These are phyloP conservation scores for Sclerotinia borealis DNA, from an alignment of 2,329 filamentous ascomycete genomes.

Conservation along the genomic window DNA sequence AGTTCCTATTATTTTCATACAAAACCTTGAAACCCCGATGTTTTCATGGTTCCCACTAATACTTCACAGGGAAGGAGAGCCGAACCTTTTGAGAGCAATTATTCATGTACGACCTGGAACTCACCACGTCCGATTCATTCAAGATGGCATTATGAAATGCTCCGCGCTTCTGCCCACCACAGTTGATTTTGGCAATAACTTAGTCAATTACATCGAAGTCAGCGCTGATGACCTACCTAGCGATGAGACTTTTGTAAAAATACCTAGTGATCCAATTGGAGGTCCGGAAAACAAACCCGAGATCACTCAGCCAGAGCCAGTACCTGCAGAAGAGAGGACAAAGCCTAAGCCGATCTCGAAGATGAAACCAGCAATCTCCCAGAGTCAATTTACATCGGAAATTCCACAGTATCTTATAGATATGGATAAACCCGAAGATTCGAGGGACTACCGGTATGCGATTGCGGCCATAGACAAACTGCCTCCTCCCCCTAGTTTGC, in stretches of 20 bases:
- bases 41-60: constrained; percentile 3
- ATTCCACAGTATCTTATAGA: constrained; percentile 84
- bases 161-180: constrained; percentile 84
- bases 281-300: constrained; percentile 10
- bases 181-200: constrained; percentile 94
- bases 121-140: constrained; percentile 93
- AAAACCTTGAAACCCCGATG: not conserved
- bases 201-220: constrained; percentile 98
- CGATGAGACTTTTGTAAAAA: constrained; percentile 21
- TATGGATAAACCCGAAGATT: constrained; percentile 79
- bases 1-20: constrained; percentile 27
- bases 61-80: constrained; percentile 36
- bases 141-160: constrained; percentile 88
- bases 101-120: constrained; percentile 87
- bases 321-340: constrained; percentile 33
- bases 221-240: constrained; percentile 62
- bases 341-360: constrained; percentile 37
- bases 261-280: constrained; percentile 16
- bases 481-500: constrained; percentile 77
- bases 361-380: constrained; percentile 51
- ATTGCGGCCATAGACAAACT: constrained; percentile 69
- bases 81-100: constrained; percentile 65
- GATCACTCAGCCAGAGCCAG: constrained; percentile 22
- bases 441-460: constrained; percentile 66
- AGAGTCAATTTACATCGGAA: constrained; percentile 59